A percentile compares a stretch with the other conserved stretches of the same genome.
Conservation (phyloP, 169 alveolate genomes). For the Perkinsus marinus region DNA sequence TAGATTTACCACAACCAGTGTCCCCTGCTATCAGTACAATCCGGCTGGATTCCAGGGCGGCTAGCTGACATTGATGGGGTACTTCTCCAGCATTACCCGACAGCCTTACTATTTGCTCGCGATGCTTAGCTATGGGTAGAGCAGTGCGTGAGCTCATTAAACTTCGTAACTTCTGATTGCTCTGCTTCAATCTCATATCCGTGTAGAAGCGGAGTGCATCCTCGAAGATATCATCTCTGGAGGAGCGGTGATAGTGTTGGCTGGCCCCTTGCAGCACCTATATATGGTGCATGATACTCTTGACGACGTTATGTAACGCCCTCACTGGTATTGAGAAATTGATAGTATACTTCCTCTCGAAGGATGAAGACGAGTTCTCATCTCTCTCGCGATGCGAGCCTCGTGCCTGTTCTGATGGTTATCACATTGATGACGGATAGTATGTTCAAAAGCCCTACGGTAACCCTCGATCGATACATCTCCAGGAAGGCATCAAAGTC, state of each 20-base stretch:
- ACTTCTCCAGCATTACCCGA: neutral
- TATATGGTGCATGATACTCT: neutral
- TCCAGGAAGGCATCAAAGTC: neutral
- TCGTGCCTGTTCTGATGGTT: neutral
- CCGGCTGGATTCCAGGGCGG: neutral
- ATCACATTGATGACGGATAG: neutral
- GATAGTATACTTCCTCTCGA: neutral
- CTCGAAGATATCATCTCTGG: neutral
- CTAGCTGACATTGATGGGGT: neutral
- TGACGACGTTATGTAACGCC: neutral
- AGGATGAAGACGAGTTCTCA: neutral
- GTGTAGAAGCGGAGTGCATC: neutral
- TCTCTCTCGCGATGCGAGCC: neutral
- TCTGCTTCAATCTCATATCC: neutral
- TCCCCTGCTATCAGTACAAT: conserved; percentile 70
- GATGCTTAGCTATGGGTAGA: neutral
- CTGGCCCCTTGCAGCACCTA: neutral
- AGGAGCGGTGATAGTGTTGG: neutral
- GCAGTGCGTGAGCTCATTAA: neutral
- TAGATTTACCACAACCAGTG: conserved; percentile 95
- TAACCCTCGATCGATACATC: neutral
- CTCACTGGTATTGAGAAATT: neutral
- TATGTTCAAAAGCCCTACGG: neutral
- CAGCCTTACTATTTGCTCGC: neutral
- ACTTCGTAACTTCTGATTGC: neutral